Evolutionary conservation across 208 protist species (phyloP).

Genomic region (Leishmania martiniquensis): DNA sequence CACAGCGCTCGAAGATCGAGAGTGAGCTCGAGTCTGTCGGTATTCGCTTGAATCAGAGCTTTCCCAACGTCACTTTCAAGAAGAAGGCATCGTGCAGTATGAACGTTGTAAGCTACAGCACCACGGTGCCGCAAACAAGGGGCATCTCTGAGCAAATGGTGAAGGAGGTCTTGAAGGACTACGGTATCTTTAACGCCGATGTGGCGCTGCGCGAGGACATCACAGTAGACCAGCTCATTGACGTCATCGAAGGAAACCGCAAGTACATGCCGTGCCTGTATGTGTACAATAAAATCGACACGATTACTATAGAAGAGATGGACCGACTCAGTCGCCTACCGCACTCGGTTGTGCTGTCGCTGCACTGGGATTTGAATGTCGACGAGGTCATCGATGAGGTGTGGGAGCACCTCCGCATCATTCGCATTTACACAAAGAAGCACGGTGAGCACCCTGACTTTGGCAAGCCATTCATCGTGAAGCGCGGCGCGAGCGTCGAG

Average conservation of each 20-base stretch:
- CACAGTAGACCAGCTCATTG: constrained; percentile 98
- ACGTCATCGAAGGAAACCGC: constrained; percentile 97
- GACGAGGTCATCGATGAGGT: constrained; percentile 95
- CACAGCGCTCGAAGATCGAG: constrained; percentile 92
- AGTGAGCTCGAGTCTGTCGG: constrained; percentile 96
- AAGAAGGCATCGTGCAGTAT: constrained; percentile 94
- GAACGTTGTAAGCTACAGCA: constrained; percentile 90
- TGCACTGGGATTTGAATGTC: constrained; percentile 94
- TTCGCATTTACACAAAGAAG: constrained; percentile 98
- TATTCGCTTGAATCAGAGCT: constrained; percentile 95
- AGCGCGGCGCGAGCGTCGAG: constrained; percentile 85
- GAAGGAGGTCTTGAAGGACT: constrained; percentile 95
- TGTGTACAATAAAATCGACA: constrained; percentile 98
- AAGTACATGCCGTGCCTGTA: constrained; percentile 94
- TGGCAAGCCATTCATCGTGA: constrained; percentile 93
- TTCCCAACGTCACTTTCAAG: constrained; percentile 95
- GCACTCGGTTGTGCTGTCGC: constrained; percentile 89
- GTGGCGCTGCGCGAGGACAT: constrained; percentile 96
- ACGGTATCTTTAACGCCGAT: constrained; percentile 97
- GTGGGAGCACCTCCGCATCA: constrained; percentile 96
- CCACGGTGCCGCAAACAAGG: constrained; percentile 80
- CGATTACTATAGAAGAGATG: constrained; percentile 97
- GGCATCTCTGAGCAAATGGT: constrained; percentile 90
- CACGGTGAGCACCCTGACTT: constrained; percentile 96
- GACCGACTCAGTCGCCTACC: constrained; percentile 92